Conservation (phyloP, 2,329 filamentous ascomycete genomes). For the Trichophyton equinum region DNA sequence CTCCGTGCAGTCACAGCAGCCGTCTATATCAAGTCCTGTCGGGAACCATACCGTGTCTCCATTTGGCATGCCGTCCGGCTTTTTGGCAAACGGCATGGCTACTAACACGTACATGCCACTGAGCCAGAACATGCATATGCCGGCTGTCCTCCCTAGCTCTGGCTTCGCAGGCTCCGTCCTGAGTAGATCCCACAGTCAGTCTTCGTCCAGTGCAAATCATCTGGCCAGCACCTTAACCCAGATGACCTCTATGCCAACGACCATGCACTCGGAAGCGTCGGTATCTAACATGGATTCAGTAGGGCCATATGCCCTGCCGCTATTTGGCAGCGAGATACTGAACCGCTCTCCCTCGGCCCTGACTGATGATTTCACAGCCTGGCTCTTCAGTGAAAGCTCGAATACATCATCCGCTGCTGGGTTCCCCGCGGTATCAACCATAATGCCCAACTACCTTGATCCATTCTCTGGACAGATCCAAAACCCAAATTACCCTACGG, state of each 20-base stretch:
- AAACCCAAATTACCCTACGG: slow-evolving; percentile 40
- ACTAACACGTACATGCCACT: slow-evolving; percentile 10
- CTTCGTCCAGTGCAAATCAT: slow-evolving; percentile 13
- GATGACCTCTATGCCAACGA: slow-evolving; percentile 15
- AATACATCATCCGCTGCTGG: slow-evolving; percentile 42
- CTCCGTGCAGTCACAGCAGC: slow-evolving; percentile 10
- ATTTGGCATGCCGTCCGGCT: slow-evolving; percentile 15
- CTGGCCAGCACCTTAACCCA: slow-evolving; percentile 12
- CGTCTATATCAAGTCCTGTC: slow-evolving; percentile 11
- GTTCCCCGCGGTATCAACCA: slow-evolving; percentile 30
- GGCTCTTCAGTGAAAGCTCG: slow-evolving; percentile 61
- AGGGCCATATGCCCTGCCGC: slow-evolving; percentile 50
- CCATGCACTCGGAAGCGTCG: slow-evolving; percentile 18
- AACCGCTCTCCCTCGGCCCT: slow-evolving; percentile 81
- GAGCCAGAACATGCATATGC: slow-evolving; percentile 10
- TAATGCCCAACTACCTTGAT: slow-evolving; percentile 31
- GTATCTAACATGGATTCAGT: slow-evolving; percentile 26
- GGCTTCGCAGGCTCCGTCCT: slow-evolving; percentile 5
- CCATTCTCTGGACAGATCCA: slow-evolving; percentile 34
- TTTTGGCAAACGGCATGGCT: slow-evolving; percentile 12
- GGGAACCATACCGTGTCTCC: slow-evolving; percentile 3
- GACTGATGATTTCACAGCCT: slow-evolving; percentile 76
- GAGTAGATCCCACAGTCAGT: slow-evolving; percentile 3
- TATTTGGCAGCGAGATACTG: slow-evolving; percentile 73
- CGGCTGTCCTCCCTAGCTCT: slow-evolving; percentile 5